Conservation (phyloP, 164 flowering plant genomes). For the Santalum album region DNA sequence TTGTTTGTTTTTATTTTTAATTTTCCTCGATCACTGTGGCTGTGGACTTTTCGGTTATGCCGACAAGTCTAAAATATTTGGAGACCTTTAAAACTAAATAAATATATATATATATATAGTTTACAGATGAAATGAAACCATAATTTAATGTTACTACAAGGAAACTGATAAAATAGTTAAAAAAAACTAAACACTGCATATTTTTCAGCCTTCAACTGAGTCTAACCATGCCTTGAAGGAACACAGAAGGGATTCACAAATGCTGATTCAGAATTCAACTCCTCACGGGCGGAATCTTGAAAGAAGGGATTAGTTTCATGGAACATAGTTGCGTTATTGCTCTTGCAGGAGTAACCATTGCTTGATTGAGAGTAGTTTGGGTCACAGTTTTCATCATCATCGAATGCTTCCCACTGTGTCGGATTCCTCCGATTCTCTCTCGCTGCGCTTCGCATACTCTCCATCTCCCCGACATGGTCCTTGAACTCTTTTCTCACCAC, state of each 20-base stretch:
- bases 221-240: constrained; percentile 14
- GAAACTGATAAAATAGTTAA: no score
- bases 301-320: constrained; percentile 20
- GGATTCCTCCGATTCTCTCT: constrained; percentile 30
- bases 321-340: background rate
- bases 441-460: constrained; percentile 28
- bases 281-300: constrained; percentile 6
- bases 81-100: no score
- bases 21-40: background rate
- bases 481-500: constrained; percentile 86
- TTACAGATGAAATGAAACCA: no score
- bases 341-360: constrained; percentile 4
- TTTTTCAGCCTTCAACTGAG: constrained; percentile 1
- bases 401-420: constrained; percentile 53
- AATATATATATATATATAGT: no score
- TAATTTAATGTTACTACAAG: no score
- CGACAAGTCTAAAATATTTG: no score
- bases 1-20: background rate
- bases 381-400: constrained; percentile 48
- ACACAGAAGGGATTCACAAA: constrained; percentile 34
- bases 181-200: no score
- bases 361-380: constrained; percentile 27
- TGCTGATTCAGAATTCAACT: constrained; percentile 19
- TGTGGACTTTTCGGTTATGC: no score
- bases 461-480: constrained; percentile 69